Base-by-base conservation (phyloP, 345 rosid species). In the Eutrema yunnanense region DNA sequence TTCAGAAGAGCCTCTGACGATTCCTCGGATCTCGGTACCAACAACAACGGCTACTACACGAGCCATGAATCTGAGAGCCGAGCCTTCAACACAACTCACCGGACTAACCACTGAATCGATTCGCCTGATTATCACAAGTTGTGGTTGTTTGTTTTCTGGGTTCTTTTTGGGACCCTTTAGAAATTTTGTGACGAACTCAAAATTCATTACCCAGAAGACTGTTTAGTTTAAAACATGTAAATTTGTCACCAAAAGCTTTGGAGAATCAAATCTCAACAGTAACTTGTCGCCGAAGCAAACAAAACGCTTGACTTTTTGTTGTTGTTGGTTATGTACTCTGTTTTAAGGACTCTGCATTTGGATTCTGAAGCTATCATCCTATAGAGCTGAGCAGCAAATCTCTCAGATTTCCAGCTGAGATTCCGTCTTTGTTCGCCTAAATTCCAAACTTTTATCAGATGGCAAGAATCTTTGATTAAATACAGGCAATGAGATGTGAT, bases 1-100 rank as follows among this genome's bases (percentile, higher is more conserved):
- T 95, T 90, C 78, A 82, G 97, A 79, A 81, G 82, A 77, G 76
- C 78, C 6, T 77, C 80, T 64, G 75, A 63, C 0, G 76, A 77
- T 50, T 71, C 71, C 40, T 58, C 73, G 9, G 80, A 76, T 76
- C 41, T 76, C 2, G 63, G 53, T 40, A 47, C 54, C 42, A 41
- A 27, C 4, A 40, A 27, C 3, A 40, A 51, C 52, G 72, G 55
- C 40, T 76, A 70, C 65, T 54, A 75, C 47, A 36, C 80, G 0
- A 76, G 80, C 41, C 75, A 19, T 58, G 80, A 76, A 57, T 59
- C 59, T 34, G 76, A 77, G 54, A 77, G 62, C 67, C 65, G 67
- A 71, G 75, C 65, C 34, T 71, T 77, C 22, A 77, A 58, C 51
- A 77, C 68, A 12, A 11, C 51, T 54, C 59, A 6, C 22, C 58